phyloP scores from a whole-genome alignment of 441 rosid genomes.

The Lepidium campestre region DNA sequence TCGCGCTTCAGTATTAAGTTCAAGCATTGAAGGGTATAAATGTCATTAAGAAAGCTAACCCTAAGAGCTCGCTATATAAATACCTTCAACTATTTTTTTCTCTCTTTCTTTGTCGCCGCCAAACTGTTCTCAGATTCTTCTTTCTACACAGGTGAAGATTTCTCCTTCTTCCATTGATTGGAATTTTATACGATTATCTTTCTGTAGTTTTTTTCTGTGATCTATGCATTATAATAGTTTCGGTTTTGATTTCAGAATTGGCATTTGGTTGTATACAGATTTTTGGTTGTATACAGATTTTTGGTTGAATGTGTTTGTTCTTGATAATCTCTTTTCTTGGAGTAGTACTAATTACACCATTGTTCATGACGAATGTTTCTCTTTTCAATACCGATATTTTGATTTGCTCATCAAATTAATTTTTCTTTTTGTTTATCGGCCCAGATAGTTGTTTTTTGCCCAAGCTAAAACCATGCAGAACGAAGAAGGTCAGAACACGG shows the following conservation, averaged over 20 bases:
- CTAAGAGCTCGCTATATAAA: conserved; percentile 6
- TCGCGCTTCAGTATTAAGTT: not conserved
- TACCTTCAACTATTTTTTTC: not conserved
- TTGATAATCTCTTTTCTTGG: not conserved
- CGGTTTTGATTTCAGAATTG: not conserved
- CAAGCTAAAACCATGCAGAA: conserved; percentile 56
- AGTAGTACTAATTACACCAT: not conserved
- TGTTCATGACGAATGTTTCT: not conserved
- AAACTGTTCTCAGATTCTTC: not conserved
- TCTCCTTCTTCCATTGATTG: not conserved
- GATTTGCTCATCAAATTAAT: not conserved
- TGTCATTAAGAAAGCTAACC: conserved; percentile 12
- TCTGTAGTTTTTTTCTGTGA: not conserved
- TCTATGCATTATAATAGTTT: not conserved
- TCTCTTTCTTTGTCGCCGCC: conserved; percentile 1
- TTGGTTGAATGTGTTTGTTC: not conserved
- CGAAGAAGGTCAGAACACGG: conserved; percentile 78
- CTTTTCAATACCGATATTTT: not conserved
- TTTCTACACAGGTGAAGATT: not conserved
- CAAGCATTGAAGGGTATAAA: not conserved
- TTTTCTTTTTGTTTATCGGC: not conserved
- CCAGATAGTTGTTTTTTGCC: not conserved
- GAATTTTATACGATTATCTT: not conserved
- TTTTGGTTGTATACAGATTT: not conserved
- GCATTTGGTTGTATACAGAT: not conserved